Conservation (phyloP, 352 stramenopile species). For the Phytopythium sindhum region DNA sequence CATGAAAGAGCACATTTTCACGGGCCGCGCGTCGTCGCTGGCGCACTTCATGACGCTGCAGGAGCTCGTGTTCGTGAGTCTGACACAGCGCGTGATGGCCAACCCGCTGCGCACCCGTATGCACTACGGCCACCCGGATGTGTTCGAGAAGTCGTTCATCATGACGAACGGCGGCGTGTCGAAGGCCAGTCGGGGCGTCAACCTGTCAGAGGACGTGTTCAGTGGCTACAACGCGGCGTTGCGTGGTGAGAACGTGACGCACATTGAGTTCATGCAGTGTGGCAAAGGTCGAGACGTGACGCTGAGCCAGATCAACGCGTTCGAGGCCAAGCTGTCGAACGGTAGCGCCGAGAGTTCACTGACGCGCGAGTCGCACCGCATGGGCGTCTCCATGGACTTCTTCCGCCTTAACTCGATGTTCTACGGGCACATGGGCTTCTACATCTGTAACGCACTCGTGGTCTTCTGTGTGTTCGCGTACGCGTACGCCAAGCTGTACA, state of each 20-base stretch:
- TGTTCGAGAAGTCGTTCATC: slow-evolving; percentile 86
- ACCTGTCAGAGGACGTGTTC: slow-evolving; percentile 89
- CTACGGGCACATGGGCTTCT: slow-evolving; percentile 88
- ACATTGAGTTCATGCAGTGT: slow-evolving; percentile 88
- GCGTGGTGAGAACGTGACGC: slow-evolving; percentile 71
- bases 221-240: slow-evolving; percentile 82
- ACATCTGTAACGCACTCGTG: slow-evolving; percentile 82
- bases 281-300: slow-evolving; percentile 87
- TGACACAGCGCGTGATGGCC: slow-evolving; percentile 81
- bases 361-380: slow-evolving; percentile 77
- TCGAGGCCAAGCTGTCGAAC: slow-evolving; percentile 85
- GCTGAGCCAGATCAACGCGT: slow-evolving; percentile 84
- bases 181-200: slow-evolving; percentile 87
- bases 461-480: slow-evolving; percentile 83
- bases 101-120: slow-evolving; percentile 72
- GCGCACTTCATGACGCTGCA: slow-evolving; percentile 88
- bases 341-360: slow-evolving; percentile 78
- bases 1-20: slow-evolving; percentile 91
- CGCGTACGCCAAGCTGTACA: slow-evolving; percentile 84
- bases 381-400: slow-evolving; percentile 84
- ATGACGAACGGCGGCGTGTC: slow-evolving; percentile 85
- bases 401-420: slow-evolving; percentile 90
- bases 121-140: slow-evolving; percentile 88
- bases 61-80: slow-evolving; percentile 85
- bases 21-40: slow-evolving; percentile 74